Conservation (phyloP, 768 basidiomycete species). For the Collybia nuda region DNA sequence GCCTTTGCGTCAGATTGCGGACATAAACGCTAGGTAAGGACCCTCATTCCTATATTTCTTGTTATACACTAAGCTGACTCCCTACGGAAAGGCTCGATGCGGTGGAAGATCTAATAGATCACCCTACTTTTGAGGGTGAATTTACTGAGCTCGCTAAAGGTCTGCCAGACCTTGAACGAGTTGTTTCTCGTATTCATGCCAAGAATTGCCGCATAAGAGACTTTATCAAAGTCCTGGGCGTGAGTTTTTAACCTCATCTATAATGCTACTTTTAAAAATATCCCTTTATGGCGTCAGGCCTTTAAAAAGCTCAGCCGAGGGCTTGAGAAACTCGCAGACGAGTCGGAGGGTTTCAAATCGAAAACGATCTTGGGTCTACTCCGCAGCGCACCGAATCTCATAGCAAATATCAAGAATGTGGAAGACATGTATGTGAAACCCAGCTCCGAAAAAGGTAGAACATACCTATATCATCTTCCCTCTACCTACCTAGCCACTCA, state of each 20-base stretch:
- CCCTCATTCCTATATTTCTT: neutral
- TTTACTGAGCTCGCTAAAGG: slow-evolving; percentile 80
- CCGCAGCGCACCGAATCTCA: slow-evolving; percentile 78
- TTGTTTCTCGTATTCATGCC: slow-evolving; percentile 94
- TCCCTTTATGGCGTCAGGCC: slow-evolving; percentile 39
- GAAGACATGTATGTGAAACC: slow-evolving; percentile 66
- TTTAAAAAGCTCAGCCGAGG: slow-evolving; percentile 76
- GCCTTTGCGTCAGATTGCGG: slow-evolving; percentile 77
- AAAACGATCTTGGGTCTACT: slow-evolving; percentile 75
- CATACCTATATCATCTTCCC: neutral
- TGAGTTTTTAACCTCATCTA: slow-evolving; percentile 27
- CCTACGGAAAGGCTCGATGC: slow-evolving; percentile 73
- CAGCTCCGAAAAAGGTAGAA: slow-evolving; percentile 55
- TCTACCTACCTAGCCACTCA: neutral
- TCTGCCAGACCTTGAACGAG: slow-evolving; percentile 89
- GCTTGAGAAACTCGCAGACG: slow-evolving; percentile 58
- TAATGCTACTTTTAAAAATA: neutral
- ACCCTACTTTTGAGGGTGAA: slow-evolving; percentile 72
- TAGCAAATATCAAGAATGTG: slow-evolving; percentile 69
- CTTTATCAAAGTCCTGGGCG: slow-evolving; percentile 81
- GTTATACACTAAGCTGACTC: too few relatives aligned
- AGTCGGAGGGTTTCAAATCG: slow-evolving; percentile 74
- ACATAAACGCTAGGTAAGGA: slow-evolving; percentile 86
- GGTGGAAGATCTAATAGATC: slow-evolving; percentile 84
- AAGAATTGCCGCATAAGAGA: slow-evolving; percentile 86